These are phyloP conservation scores for Camellia granthamiana DNA, from an alignment of 148 eudicot genomes.

Conservation along the genomic window DNA sequence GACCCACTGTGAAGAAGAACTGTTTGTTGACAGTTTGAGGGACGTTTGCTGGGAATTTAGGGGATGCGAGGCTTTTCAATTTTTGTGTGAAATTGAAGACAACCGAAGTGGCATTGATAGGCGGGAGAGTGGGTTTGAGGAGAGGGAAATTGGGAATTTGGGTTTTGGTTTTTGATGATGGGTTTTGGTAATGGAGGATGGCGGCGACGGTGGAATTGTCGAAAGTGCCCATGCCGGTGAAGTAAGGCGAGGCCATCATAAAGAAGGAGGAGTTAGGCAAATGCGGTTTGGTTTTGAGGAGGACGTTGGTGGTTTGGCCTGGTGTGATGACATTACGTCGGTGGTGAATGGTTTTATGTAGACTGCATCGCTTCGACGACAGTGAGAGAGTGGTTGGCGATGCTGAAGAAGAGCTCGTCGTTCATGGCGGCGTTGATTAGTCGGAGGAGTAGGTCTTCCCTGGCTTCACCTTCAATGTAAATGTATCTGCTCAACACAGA, in stretches of 20 bases:
- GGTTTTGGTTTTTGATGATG: not conserved
- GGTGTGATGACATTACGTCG: not conserved
- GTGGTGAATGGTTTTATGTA: conserved; percentile 5
- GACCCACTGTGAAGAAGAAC: conserved; percentile 18
- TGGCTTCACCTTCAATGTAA: not conserved
- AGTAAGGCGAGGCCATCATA: conserved; percentile 12
- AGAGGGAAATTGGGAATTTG: not conserved
- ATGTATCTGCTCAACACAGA: not conserved
- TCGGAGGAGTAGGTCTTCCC: too few species aligned
- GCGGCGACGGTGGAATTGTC: conserved; percentile 17
- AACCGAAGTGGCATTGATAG: not conserved
- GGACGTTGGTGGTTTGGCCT: conserved; percentile 19
- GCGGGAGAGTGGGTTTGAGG: conserved; percentile 9
- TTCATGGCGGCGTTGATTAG: conserved; percentile 14
- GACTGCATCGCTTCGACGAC: conserved; percentile 9
- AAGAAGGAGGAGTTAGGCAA: conserved; percentile 6
- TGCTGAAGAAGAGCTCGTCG: conserved; percentile 15
- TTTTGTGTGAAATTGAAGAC: conserved; percentile 1
- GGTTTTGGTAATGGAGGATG: conserved; percentile 6
- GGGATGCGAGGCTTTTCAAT: not conserved
- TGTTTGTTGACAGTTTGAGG: conserved; percentile 13
- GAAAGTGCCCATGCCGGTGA: conserved; percentile 16
- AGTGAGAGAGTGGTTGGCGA: conserved; percentile 15
- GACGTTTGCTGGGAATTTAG: conserved; percentile 20
- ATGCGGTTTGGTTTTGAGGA: conserved; percentile 13